Evolutionary conservation across 768 basidiomycete genomes (phyloP), one percentile per base, ranked within the genome.

Genomic region (Glaciozyma antarctica): DNA sequence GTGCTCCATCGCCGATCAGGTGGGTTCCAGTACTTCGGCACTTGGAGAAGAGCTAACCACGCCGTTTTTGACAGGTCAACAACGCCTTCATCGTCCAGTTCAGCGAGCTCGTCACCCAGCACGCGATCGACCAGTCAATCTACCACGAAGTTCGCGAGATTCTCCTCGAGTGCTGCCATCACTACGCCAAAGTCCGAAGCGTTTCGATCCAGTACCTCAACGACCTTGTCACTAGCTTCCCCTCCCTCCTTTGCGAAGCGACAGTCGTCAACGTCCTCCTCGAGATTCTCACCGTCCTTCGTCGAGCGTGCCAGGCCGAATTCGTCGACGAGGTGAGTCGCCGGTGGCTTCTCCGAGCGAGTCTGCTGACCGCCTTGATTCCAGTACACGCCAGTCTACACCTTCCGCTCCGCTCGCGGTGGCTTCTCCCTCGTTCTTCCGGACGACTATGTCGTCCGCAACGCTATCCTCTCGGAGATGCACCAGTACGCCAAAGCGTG

Each of bases 191-290:
- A 74, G 88, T 87, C 58, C 82, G 94, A 43, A 86, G 88, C 43
- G 81, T 91, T 38, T 88, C 93, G 1, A 81, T 85, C 49, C 86
- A 84, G 76, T 95, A 88, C 74, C 81, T 97, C 32, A 84, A 90
- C 77, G 82, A 85, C 47, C 79, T 98, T 48, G 86, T 98, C 69
- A 86, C 85, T 12, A 89, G 88, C 2, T 97, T 97, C 77, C 92
- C 95, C 2, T 91, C 92, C 19, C 79, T 99, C 58, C 88, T 95
- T 84, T 98, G 94, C 77, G 87, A 93, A 72, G 83, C 86, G 5
- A 81, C 85, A 15, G 81, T 98, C 17, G 88, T 98, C 9, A 91
- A 87, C 70, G 84, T 88, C 47, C 87, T 97, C 56, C 80, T 98
- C 47, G 94, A 99, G 73, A 86, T 90, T 53, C 80, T 99, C 65